phyloP scores from a whole-genome alignment of 768 basidiomycete species.

The Trametes gibbosa region DNA sequence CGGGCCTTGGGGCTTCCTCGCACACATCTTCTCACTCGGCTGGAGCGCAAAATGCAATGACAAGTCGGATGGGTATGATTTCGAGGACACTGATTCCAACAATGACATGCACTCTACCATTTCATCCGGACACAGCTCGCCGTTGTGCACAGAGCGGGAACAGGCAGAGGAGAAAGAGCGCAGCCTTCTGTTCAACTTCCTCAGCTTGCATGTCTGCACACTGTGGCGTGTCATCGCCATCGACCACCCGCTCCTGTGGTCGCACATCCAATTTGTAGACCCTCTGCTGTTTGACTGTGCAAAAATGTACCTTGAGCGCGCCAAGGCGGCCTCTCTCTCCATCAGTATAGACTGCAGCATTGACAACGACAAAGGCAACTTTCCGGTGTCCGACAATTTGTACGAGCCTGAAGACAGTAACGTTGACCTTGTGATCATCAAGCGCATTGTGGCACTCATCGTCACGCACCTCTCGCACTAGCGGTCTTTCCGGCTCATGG shows the following conservation, averaged over 20 bases:
- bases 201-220: slow-evolving; percentile 60
- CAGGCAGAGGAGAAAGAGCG: not conserved
- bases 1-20: slow-evolving; percentile 61
- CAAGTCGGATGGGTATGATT: slow-evolving; percentile 23
- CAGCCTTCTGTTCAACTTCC: slow-evolving; percentile 24
- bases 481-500: slow-evolving; percentile 48
- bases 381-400: slow-evolving; percentile 8
- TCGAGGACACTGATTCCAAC: slow-evolving; percentile 21
- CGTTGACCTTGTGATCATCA: slow-evolving; percentile 15
- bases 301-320: slow-evolving; percentile 47
- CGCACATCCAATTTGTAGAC: slow-evolving; percentile 38
- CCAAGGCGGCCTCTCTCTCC: slow-evolving; percentile 51
- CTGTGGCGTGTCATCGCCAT: slow-evolving; percentile 56
- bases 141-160: not conserved
- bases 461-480: slow-evolving; percentile 54
- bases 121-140: not conserved
- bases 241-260: slow-evolving; percentile 57
- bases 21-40: slow-evolving; percentile 36
- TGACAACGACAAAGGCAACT: slow-evolving; percentile 24
- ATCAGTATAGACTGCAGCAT: slow-evolving; percentile 42
- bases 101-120: slow-evolving; percentile 1
- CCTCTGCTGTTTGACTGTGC: slow-evolving; percentile 44
- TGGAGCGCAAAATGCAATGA: slow-evolving; percentile 12
- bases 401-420: slow-evolving; percentile 16
- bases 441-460: slow-evolving; percentile 36